These are phyloP conservation scores for Fusarium goolgardi DNA, from an alignment of 2,329 filamentous ascomycete genomes.

Conservation along the genomic window DNA sequence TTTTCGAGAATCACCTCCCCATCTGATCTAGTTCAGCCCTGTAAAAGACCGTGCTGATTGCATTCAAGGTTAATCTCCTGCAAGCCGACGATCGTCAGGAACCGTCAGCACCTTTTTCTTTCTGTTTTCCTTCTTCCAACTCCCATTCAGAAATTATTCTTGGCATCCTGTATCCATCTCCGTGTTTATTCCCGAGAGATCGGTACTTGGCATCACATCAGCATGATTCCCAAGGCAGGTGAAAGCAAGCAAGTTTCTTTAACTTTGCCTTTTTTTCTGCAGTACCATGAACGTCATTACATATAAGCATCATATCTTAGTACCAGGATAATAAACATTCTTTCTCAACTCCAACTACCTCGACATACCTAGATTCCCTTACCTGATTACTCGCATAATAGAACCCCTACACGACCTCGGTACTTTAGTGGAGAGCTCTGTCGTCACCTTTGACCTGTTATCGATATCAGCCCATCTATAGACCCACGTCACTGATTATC, in stretches of 20 bases:
- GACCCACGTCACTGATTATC: slow-evolving; percentile 30
- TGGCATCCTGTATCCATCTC: background rate
- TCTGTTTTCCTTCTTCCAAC: background rate
- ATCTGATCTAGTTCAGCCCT: slow-evolving; percentile 15
- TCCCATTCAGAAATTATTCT: background rate
- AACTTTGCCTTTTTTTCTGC: too few species aligned
- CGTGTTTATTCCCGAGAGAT: slow-evolving; percentile 17
- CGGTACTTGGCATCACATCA: background rate
- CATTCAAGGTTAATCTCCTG: background rate
- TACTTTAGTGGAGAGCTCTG: slow-evolving; percentile 33
- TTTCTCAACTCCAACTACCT: background rate
- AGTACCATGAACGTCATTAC: background rate
- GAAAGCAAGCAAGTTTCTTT: background rate
- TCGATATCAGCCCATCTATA: slow-evolving; percentile 36
- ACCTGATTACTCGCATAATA: background rate
- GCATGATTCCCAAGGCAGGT: background rate
- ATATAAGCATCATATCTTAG: background rate
- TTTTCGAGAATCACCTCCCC: background rate
- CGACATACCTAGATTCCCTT: background rate
- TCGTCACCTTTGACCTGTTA: slow-evolving; percentile 34
- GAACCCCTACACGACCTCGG: slow-evolving; percentile 10
- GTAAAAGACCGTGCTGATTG: slow-evolving; percentile 15
- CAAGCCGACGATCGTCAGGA: slow-evolving; percentile 16
- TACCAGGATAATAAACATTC: background rate
- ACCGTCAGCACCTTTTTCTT: slow-evolving; percentile 3